phyloP scores from a whole-genome alignment of 225 moss, liverwort and hornwort species.

The Thuidium tamariscinum region DNA sequence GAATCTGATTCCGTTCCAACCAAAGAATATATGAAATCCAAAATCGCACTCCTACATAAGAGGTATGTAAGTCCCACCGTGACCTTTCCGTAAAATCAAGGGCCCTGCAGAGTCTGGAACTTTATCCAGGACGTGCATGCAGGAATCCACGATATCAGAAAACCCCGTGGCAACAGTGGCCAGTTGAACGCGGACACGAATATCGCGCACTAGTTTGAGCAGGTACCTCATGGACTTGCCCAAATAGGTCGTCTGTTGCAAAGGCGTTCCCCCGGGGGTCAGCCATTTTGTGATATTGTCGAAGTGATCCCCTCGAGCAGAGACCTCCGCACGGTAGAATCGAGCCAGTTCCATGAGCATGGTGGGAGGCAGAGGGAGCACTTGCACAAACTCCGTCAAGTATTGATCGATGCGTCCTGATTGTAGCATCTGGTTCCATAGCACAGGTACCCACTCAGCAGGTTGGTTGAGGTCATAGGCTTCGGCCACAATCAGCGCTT shows the following conservation, averaged over 20 bases:
- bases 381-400: conserved; percentile 75
- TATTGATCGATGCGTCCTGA: conserved; percentile 71
- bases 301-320: conserved; percentile 70
- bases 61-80: conserved; percentile 84
- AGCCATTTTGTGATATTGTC: conserved; percentile 73
- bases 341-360: conserved; percentile 90
- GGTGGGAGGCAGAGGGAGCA: conserved; percentile 58
- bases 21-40: conserved; percentile 15
- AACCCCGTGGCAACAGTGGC: conserved; percentile 85
- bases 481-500: conserved; percentile 83
- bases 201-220: conserved; percentile 66
- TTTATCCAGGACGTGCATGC: conserved; percentile 62
- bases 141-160: conserved; percentile 70
- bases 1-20: conserved; percentile 13
- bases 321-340: conserved; percentile 74
- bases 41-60: conserved; percentile 62
- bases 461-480: conserved; percentile 89
- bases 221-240: conserved; percentile 76
- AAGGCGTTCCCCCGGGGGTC: conserved; percentile 55
- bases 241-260: conserved; percentile 39
- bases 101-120: conserved; percentile 84
- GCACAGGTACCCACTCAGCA: conserved; percentile 87
- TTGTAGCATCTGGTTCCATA: conserved; percentile 83
- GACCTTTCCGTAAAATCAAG: conserved; percentile 78
- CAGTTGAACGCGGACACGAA: conserved; percentile 67